phyloP scores from a whole-genome alignment of 768 basidiomycete genomes.

The Vararia minispora region DNA sequence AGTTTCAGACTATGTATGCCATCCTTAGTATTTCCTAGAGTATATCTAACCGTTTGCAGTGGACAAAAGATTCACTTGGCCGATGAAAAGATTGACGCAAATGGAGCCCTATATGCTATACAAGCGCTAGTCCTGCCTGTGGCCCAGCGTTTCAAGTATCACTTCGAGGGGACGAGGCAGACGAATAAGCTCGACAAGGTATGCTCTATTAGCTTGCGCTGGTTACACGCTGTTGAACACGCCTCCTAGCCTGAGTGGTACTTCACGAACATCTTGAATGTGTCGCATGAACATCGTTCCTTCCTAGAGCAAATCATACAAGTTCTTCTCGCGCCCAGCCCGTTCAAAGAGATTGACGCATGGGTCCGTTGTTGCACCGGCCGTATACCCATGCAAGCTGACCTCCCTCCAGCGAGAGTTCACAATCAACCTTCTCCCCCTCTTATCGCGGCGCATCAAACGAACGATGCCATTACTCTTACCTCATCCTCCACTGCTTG shows the following conservation, averaged over 20 bases:
- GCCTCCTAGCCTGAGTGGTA: constrained; percentile 86
- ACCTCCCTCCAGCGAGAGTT: constrained; percentile 61
- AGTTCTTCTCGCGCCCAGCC: constrained; percentile 49
- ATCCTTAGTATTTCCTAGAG: constrained; percentile 3
- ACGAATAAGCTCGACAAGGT: constrained; percentile 95
- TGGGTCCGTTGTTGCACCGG: constrained; percentile 40
- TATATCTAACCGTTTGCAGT: constrained; percentile 22
- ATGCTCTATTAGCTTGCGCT: not conserved
- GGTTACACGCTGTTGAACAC: not conserved
- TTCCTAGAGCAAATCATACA: constrained; percentile 77
- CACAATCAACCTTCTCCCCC: constrained; percentile 61
- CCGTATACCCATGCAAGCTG: constrained; percentile 1
- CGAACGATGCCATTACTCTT: constrained; percentile 67
- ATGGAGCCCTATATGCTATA: constrained; percentile 68
- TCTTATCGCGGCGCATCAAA: constrained; percentile 65
- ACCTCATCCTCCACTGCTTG: constrained; percentile 71
- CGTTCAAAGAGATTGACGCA: constrained; percentile 54
- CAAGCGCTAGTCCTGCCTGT: constrained; percentile 80
- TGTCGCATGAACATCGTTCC: constrained; percentile 69
- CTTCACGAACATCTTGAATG: constrained; percentile 83
- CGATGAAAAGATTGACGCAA: constrained; percentile 19
- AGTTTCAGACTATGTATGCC: constrained; percentile 61
- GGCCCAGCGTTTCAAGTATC: constrained; percentile 83
- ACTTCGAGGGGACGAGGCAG: constrained; percentile 78
- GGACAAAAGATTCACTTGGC: constrained; percentile 35